These are phyloP conservation scores for Rhodotorula sp. DNA, from an alignment of 1,284 basidiomycete genomes.

Conservation along the genomic window DNA sequence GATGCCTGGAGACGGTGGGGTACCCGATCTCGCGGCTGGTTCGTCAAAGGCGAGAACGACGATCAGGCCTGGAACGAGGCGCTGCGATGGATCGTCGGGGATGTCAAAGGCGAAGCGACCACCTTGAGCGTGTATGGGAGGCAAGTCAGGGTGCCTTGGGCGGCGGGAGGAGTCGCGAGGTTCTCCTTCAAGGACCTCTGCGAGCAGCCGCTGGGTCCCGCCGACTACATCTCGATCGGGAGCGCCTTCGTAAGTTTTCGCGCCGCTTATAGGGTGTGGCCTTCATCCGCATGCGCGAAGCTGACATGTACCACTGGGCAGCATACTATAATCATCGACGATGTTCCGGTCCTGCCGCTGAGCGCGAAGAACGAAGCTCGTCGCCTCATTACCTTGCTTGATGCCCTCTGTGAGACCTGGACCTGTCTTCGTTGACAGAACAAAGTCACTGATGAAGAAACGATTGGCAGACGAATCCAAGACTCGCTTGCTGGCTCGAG, in stretches of 20 bases:
- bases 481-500: constrained; percentile 41
- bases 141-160: constrained; percentile 56
- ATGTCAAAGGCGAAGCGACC: constrained; percentile 9
- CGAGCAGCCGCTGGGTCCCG: constrained; percentile 64
- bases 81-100: constrained; percentile 44
- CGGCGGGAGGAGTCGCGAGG: constrained; percentile 53
- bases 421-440: background rate
- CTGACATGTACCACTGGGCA: background rate
- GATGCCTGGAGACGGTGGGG: constrained; percentile 40
- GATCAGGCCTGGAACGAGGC: constrained; percentile 46
- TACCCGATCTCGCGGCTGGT: constrained; percentile 41
- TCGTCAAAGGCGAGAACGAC: constrained; percentile 37
- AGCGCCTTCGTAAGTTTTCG: constrained; percentile 38
- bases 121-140: constrained; percentile 57
- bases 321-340: constrained; percentile 61
- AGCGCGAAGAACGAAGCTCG: constrained; percentile 68
- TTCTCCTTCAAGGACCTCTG: constrained; percentile 66
- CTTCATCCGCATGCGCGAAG: no score
- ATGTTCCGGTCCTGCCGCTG: constrained; percentile 61
- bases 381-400: constrained; percentile 68
- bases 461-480: constrained; percentile 41
- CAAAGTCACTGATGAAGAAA: background rate
- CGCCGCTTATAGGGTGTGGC: no score
- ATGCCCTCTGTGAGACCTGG: constrained; percentile 55
- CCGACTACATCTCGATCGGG: constrained; percentile 67